Evolutionary conservation across 768 basidiomycete species (phyloP), one percentile per base, ranked within the genome.

Genomic region (Astraeus odoratus): DNA sequence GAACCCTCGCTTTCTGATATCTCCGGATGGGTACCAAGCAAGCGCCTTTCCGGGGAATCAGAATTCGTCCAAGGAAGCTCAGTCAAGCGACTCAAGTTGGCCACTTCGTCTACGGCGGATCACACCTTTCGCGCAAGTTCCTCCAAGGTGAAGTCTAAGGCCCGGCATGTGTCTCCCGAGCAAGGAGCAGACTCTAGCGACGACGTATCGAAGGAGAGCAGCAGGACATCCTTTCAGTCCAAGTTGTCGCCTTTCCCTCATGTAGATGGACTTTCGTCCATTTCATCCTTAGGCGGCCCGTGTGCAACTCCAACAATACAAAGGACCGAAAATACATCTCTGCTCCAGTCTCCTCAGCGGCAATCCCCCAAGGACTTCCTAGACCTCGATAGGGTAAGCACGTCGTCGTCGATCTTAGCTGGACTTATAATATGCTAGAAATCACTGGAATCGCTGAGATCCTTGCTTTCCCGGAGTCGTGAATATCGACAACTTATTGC

Each of bases 71-170:
- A 52, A 1, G 34, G 37, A 1, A 42, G 43, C 16, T 39, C 61
- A 5, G 43, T 47, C 9, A 72, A 72, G 38, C 67, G 70, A 19
- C 57, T 61, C 44, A 61, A 63, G 20, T 49, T 57, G 12, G 39
- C 50, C 5, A 3, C 39, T n/a, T 45, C 52, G 0, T 36, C 36
- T 9, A 42, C 62, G 42, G 60, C 60, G 35, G 67, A 67, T 47
- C 60, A 59, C 36, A 13, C 52, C 5, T 51, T 46, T 26, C 33
- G 26, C 10, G 48, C 29, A 18, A 8, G 42, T 19, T 18, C 46
- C 24, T 47, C 55, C 27, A 49, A 44, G 44, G 39, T 15, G 33
- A 55, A 38, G 7, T 16, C 25, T 1, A 39, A 39, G 25, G 25
- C 51, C 0, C 58, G 51, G 22, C 58, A 44, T 31, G 24, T 40